These are phyloP conservation scores for Calonectria honghensis DNA, from an alignment of 2,329 filamentous ascomycete genomes.

Conservation along the genomic window DNA sequence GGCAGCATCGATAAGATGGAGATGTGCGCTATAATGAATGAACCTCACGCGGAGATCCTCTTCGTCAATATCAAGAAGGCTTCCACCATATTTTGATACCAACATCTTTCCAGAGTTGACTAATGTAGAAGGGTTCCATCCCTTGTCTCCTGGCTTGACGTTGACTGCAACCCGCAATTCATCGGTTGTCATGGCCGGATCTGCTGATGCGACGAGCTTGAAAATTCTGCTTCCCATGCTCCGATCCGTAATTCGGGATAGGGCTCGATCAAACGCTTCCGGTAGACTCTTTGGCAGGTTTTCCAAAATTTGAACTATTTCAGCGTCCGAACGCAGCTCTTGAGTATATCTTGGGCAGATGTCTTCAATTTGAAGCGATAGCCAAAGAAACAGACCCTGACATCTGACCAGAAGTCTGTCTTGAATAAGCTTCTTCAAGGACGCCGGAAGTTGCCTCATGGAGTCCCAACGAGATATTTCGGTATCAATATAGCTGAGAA, in stretches of 20 bases:
- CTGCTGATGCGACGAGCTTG: constrained; percentile 3
- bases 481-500: background rate
- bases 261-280: constrained; percentile 4
- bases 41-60: background rate
- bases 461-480: background rate
- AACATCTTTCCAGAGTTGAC: background rate
- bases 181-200: background rate
- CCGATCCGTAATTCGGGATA: background rate
- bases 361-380: constrained; percentile 1
- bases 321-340: background rate
- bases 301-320: background rate
- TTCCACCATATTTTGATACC: constrained; percentile 1
- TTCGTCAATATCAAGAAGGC: constrained; percentile 19
- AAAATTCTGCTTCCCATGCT: constrained; percentile 4
- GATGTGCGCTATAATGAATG: constrained; percentile 5
- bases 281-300: background rate
- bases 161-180: constrained; percentile 12
- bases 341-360: constrained; percentile 5
- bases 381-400: constrained; percentile 6
- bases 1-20: background rate
- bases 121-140: background rate
- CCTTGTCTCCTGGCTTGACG: background rate
- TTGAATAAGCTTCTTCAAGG: background rate
- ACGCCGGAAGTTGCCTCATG: background rate
- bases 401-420: background rate